Evolutionary conservation across 495 filamentous ascomycete genomes (phyloP).

Genomic region (Cercophora sp.): DNA sequence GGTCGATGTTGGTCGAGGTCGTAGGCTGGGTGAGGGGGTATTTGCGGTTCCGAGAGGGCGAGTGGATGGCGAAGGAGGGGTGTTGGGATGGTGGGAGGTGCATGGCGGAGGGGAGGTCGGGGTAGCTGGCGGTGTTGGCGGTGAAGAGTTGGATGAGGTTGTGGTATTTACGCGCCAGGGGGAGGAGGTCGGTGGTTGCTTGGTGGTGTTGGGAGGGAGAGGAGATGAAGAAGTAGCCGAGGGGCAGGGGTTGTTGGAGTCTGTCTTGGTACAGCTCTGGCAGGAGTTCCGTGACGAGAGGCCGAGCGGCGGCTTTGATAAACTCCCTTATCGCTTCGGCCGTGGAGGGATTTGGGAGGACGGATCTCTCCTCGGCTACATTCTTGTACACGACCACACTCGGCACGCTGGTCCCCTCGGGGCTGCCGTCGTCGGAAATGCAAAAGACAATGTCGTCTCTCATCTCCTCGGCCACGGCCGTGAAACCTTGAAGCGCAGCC

Average conservation of each 20-base stretch:
- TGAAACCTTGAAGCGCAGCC: neutral
- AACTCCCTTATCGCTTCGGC: neutral
- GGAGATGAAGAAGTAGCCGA: neutral
- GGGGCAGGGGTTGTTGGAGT: neutral
- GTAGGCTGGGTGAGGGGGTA: neutral
- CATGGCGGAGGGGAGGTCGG: neutral
- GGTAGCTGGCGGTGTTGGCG: neutral
- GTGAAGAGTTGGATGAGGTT: neutral
- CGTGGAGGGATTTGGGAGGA: neutral
- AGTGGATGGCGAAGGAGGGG: neutral
- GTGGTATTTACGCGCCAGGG: neutral
- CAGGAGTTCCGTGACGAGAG: neutral
- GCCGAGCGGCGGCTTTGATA: neutral
- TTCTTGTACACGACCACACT: slow-evolving; percentile 2
- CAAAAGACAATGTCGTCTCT: neutral
- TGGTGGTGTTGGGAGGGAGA: neutral
- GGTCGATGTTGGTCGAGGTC: neutral
- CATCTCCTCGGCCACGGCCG: neutral
- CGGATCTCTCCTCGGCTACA: neutral
- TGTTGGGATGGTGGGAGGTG: neutral
- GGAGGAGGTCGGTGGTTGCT: neutral
- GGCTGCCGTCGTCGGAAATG: neutral
- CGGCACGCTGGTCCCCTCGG: neutral
- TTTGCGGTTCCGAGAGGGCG: neutral
- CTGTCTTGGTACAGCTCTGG: neutral